Evolutionary conservation across 192 early-diverging fungal genomes (phyloP), one percentile per base, ranked within the genome.

Genomic region (Coemansia asiatica): DNA sequence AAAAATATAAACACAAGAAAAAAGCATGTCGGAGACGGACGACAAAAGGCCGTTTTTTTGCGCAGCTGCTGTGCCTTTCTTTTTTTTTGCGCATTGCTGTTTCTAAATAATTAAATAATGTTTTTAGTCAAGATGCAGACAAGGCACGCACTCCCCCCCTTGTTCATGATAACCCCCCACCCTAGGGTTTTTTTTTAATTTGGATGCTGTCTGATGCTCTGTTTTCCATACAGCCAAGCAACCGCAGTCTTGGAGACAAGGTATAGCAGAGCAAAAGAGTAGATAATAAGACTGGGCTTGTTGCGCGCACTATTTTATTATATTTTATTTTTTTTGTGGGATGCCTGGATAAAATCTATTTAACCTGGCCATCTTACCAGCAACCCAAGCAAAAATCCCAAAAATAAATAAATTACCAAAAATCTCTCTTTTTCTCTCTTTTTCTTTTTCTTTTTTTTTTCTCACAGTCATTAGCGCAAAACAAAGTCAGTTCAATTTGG

Each of bases 131-230:
- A 44, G 16, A 44, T 44, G 40, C 40, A 44, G 40, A 8, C 9
- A 44, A 18, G 13, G 13, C 18, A 26, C 53, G 13, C 51, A 44
- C 50, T 25, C 49, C 51, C 54, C 28, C 28, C 28, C 54, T 56
- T 31, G 54, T 56, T 29, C 54, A 29, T 6, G 25, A 29, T 56
- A 56, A 56, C 54, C 54, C 28, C 54, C 54, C 28, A 56, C 54
- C 54, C 54, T 18, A 15, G 54, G 54, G 26, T 21, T 29, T 22
- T 56, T 56, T 8, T n/a, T 56, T 56, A 26, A 29, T 29, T 56
- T 56, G 54, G 12, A 6, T 56, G 54, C 54, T 56, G 54, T n/a
- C 54, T 31, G 54, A n/a, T 56, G 54, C 54, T 56, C 54, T 56
- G 54, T 56, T 56, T 56, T 56, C 28, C 26, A 56, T 29, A 56